phyloP scores from a whole-genome alignment of 805 yeast species.

The Schizosaccharomyces osmophilus region DNA sequence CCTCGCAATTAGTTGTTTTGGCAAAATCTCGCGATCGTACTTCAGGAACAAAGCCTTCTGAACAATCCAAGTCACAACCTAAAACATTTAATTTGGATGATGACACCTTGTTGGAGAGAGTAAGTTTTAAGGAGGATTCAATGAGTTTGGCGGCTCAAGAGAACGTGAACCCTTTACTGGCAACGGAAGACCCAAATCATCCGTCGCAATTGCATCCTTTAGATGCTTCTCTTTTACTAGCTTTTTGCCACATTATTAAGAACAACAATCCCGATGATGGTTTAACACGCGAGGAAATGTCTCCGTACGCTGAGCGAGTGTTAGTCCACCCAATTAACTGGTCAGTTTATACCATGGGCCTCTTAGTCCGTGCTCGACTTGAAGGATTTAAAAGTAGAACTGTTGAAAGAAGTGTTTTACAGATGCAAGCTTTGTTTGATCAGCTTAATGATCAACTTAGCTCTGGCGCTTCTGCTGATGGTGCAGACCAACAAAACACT shows the following conservation, averaged over 20 bases:
- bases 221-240: constrained; percentile 50
- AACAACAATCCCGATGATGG: constrained; percentile 49
- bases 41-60: neutral
- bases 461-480: constrained; percentile 5
- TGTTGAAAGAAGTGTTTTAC: constrained; percentile 79
- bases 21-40: constrained; percentile 22
- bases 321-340: constrained; percentile 40
- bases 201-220: constrained; percentile 50
- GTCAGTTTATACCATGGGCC: constrained; percentile 52
- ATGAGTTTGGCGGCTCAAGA: constrained; percentile 8
- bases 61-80: neutral
- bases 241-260: constrained; percentile 37
- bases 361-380: constrained; percentile 73
- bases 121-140: neutral
- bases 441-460: constrained; percentile 37
- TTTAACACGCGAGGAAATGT: constrained; percentile 58
- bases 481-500: constrained; percentile 6
- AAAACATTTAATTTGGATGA: constrained; percentile 1
- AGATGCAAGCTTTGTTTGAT: constrained; percentile 75
- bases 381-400: constrained; percentile 67
- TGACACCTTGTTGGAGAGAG: constrained; percentile 1
- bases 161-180: constrained; percentile 18
- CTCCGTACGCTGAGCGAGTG: constrained; percentile 51
- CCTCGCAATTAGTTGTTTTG: constrained; percentile 48
- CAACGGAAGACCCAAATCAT: constrained; percentile 39